Evolutionary conservation across 169 alveolate species (phyloP).

Genomic region (Perkinsus marinus): DNA sequence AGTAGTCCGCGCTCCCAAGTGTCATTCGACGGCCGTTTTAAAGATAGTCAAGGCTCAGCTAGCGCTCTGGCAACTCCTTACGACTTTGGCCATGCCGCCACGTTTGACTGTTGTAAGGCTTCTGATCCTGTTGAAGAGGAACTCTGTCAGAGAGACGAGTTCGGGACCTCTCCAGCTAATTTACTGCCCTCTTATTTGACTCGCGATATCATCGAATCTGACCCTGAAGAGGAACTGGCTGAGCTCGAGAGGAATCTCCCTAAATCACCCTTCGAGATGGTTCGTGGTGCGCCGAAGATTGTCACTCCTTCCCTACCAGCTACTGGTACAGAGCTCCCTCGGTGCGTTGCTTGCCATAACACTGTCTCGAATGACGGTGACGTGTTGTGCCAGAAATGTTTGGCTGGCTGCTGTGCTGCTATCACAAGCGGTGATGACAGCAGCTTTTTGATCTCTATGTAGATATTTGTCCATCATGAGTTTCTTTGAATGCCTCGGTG

Average conservation of each 20-base stretch:
- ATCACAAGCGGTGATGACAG: neutral
- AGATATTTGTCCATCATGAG: neutral
- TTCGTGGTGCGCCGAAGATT: neutral
- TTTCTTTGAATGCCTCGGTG: neutral
- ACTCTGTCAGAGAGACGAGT: neutral
- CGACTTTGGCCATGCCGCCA: neutral
- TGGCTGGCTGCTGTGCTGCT: neutral
- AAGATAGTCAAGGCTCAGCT: too few species aligned
- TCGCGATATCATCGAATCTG: neutral
- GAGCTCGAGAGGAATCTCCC: neutral
- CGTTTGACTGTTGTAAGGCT: neutral
- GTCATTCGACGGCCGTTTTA: neutral
- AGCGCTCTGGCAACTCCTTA: neutral
- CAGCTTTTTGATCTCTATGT: neutral
- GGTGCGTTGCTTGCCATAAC: neutral
- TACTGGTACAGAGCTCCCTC: neutral
- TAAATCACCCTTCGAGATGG: neutral
- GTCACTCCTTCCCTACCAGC: neutral
- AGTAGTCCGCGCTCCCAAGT: neutral
- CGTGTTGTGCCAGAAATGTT: neutral
- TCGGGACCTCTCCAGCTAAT: neutral
- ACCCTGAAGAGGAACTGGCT: neutral
- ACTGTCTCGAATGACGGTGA: neutral
- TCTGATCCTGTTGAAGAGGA: neutral
- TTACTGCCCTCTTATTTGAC: neutral